Percentiles rank a stretch among this genome's conserved stretches.
Conservation (phyloP, 805 yeast species). For the Yarrowia divulgata region DNA sequence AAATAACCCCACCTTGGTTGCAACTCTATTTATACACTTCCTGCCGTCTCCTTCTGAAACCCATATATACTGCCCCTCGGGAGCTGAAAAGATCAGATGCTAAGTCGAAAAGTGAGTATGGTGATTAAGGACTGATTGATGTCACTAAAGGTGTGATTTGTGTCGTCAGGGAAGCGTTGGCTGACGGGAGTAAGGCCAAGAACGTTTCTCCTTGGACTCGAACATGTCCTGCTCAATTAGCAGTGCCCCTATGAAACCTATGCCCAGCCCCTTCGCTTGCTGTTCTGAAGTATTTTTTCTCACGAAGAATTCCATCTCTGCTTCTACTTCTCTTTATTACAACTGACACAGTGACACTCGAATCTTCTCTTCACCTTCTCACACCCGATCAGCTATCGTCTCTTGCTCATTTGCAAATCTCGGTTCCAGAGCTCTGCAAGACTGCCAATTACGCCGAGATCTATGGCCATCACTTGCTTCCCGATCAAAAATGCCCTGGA, state of each 20-base stretch:
- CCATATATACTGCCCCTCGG: constrained; percentile 26
- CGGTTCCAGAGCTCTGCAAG: constrained; percentile 7
- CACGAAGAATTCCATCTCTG: too few relatives aligned
- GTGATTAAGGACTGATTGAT: too few relatives aligned
- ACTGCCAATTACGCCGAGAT: constrained; percentile 15
- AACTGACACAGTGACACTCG: constrained; percentile 16
- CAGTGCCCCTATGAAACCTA: neutral
- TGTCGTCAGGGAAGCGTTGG: too few relatives aligned
- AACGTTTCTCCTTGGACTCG: too few relatives aligned
- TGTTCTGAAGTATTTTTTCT: neutral
- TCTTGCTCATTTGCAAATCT: constrained; percentile 9
- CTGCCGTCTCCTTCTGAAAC: constrained; percentile 20
- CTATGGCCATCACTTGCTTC: constrained; percentile 7
- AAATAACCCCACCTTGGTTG: constrained; percentile 6
- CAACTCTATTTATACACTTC: constrained; percentile 19
- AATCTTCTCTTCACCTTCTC: constrained; percentile 18
- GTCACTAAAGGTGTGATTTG: too few relatives aligned
- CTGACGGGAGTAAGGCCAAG: too few relatives aligned
- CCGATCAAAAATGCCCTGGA: constrained; percentile 14
- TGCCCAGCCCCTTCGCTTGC: neutral
- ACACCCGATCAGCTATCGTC: constrained; percentile 20
- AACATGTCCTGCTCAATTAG: too few relatives aligned
- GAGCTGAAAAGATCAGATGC: neutral
- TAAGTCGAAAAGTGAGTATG: constrained; percentile 19
- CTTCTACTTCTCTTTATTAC: neutral